A percentile compares a stretch with the other conserved stretches of the same genome.
phyloP scores from a whole-genome alignment of 805 yeast genomes.

The Schwanniomyces yamadae region DNA sequence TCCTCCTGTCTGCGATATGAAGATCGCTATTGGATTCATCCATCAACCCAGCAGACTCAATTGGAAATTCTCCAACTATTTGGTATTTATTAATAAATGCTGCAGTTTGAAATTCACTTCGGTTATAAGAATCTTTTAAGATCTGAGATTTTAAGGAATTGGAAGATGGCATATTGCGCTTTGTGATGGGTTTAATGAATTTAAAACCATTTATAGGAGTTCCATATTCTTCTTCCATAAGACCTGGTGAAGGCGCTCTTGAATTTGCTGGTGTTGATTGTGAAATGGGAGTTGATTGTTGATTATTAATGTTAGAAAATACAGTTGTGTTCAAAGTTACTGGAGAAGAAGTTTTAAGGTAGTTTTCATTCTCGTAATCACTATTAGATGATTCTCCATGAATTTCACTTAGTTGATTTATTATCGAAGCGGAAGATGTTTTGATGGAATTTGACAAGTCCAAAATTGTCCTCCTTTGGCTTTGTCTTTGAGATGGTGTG shows the following conservation, averaged over 20 bases:
- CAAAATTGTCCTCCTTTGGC: constrained; percentile 22
- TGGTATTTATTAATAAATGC: constrained; percentile 11
- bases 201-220: constrained; percentile 41
- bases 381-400: not conserved
- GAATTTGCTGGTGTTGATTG: constrained; percentile 45
- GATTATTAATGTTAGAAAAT: constrained; percentile 2
- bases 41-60: constrained; percentile 31
- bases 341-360: constrained; percentile 7
- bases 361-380: constrained; percentile 10
- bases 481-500: constrained; percentile 11
- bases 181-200: constrained; percentile 33
- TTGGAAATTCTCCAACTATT: constrained; percentile 32
- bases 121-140: constrained; percentile 23
- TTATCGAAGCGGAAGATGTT: constrained; percentile 21
- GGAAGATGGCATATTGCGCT: constrained; percentile 17
- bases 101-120: constrained; percentile 9
- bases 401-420: constrained; percentile 17
- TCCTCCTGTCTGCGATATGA: constrained; percentile 40
- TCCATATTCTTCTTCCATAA: constrained; percentile 31
- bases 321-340: constrained; percentile 6
- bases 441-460: constrained; percentile 33
- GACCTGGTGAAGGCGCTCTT: constrained; percentile 31
- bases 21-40: constrained; percentile 30
- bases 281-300: constrained; percentile 37
- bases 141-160: constrained; percentile 17